Evolutionary conservation across 768 basidiomycete species (phyloP).

Genomic region (Tulasnella sp.): DNA sequence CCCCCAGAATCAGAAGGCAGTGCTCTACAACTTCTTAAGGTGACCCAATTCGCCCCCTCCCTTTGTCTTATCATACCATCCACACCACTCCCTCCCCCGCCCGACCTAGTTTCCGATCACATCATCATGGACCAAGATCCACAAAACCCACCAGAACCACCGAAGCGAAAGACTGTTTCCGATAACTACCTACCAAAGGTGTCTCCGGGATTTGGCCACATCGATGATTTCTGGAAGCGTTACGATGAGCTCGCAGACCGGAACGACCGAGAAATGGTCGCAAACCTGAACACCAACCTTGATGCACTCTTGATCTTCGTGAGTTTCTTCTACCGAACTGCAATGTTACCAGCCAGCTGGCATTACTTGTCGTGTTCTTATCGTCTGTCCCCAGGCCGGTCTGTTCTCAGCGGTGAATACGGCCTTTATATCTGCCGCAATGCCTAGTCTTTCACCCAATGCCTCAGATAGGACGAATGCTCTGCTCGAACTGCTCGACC

Average conservation of each 20-base stretch:
- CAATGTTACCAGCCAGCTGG: too few relatives aligned
- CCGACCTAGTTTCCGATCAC: neutral
- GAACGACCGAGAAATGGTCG: neutral
- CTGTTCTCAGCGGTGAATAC: neutral
- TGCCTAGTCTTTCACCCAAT: neutral
- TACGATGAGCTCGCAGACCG: slow-evolving; percentile 7
- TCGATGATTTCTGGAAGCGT: neutral
- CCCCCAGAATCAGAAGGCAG: neutral
- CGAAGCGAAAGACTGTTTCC: neutral
- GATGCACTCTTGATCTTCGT: slow-evolving; percentile 15
- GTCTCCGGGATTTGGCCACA: neutral
- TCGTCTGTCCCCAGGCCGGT: neutral
- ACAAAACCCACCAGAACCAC: neutral
- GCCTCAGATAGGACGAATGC: neutral
- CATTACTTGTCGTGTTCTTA: neutral
- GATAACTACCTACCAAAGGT: neutral
- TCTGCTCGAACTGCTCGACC: neutral
- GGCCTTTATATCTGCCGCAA: neutral
- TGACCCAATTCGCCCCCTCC: neutral
- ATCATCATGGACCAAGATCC: neutral
- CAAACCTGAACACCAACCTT: neutral
- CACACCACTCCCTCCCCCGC: neutral
- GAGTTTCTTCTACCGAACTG: neutral
- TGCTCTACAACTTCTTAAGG: neutral
- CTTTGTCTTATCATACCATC: neutral